A percentile compares a stretch with the other conserved stretches of the same genome.
Conservation (phyloP, 495 filamentous ascomycete genomes). For the Talaromyces wortmannii region DNA sequence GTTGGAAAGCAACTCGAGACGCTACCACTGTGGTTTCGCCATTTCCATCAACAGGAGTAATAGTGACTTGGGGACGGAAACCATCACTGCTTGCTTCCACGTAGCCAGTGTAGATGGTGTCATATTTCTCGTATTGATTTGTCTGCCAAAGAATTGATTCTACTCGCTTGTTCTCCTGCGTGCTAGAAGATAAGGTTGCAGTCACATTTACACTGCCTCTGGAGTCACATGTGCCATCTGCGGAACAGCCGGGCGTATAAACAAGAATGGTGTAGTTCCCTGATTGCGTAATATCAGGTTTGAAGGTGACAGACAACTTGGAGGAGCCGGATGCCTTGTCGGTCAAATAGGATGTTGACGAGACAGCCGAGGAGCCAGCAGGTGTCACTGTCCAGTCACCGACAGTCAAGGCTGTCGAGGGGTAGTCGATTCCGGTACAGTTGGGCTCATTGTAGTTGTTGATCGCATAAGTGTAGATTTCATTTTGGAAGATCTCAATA, state of each 20-base stretch:
- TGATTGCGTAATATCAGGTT: slow-evolving; percentile 78
- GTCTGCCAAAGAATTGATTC: slow-evolving; percentile 67
- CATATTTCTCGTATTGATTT: slow-evolving; percentile 91
- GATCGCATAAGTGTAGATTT: slow-evolving; percentile 79
- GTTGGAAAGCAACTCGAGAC: slow-evolving; percentile 71
- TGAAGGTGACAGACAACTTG: slow-evolving; percentile 59
- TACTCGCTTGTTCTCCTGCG: slow-evolving; percentile 27
- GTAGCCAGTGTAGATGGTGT: slow-evolving; percentile 76
- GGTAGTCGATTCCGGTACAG: slow-evolving; percentile 60
- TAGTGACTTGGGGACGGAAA: slow-evolving; percentile 77
- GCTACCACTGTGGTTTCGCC: slow-evolving; percentile 73
- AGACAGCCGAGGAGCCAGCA: slow-evolving; percentile 53
- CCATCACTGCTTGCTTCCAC: slow-evolving; percentile 67
- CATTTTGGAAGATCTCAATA: slow-evolving; percentile 82
- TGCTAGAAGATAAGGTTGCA: slow-evolving; percentile 53
- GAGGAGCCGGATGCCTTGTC: slow-evolving; percentile 51
- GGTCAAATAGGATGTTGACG: slow-evolving; percentile 69
- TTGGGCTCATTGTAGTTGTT: slow-evolving; percentile 82
- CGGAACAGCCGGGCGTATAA: slow-evolving; percentile 83
- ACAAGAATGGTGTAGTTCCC: slow-evolving; percentile 85
- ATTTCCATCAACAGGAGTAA: slow-evolving; percentile 63
- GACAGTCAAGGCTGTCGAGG: slow-evolving; percentile 56
- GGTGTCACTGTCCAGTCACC: slow-evolving; percentile 68
- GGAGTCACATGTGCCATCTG: slow-evolving; percentile 66
- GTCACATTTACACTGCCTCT: slow-evolving; percentile 79